Evolutionary conservation across 148 eudicot species (phyloP).

Genomic region (Talinum fruticosum): DNA sequence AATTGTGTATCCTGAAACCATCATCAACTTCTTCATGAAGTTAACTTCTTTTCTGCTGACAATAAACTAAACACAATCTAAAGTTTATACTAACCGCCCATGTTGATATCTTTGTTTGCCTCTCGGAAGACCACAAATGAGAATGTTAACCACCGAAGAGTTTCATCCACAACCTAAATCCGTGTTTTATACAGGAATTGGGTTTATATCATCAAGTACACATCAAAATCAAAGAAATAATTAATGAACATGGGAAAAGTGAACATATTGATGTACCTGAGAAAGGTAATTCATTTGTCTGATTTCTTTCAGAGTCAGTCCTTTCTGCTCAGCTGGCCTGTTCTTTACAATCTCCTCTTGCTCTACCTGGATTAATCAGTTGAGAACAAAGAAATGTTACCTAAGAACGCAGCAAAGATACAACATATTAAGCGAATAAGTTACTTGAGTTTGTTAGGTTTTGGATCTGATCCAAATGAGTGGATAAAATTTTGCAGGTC

Average conservation of each 20-base stretch:
- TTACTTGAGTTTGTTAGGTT: not conserved
- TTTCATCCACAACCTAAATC: conserved; percentile 81
- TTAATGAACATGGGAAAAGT: not conserved
- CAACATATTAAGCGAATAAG: not conserved
- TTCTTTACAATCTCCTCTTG: conserved; percentile 65
- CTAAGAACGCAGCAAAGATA: not conserved
- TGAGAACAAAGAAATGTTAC: not conserved
- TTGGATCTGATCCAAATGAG: not conserved
- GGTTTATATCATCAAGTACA: not conserved
- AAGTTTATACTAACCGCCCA: conserved; percentile 46
- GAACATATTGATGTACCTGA: conserved; percentile 27
- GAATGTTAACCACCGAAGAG: conserved; percentile 76
- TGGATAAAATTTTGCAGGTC: not conserved
- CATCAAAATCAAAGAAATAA: not conserved
- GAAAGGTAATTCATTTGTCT: conserved; percentile 82
- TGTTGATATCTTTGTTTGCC: conserved; percentile 61
- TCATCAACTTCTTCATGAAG: not conserved
- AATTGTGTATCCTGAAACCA: conserved; percentile 63
- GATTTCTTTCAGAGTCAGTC: conserved; percentile 63
- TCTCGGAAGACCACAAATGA: conserved; percentile 74
- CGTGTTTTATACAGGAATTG: not conserved
- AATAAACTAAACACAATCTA: not conserved
- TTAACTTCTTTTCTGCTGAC: not conserved
- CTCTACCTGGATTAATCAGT: conserved; percentile 50
- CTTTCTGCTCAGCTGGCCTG: conserved; percentile 57